Base-by-base conservation (phyloP, 768 basidiomycete genomes). In the Mycena capillaripes region DNA sequence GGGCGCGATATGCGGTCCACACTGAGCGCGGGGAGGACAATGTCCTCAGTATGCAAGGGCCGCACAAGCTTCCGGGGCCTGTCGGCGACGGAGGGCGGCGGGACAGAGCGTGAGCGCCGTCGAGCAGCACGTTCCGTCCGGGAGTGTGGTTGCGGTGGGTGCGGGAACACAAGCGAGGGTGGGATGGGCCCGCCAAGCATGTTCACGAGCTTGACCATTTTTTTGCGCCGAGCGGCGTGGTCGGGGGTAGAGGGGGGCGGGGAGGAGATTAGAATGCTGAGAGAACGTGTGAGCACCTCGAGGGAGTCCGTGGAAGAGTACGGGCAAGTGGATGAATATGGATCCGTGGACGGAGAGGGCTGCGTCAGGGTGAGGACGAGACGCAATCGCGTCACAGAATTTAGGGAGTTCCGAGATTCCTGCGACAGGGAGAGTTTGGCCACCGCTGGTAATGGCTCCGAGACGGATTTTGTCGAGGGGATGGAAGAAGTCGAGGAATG, bases 281-380 rank as follows among this genome's bases (percentile, higher is more conserved):
- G 62, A 16, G 66, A 70, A 16, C 69, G 66, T 16, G 27, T 52
- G 30, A 73, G 58, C 19, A n/a, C n/a, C n/a, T 34, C 48, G 36
- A 75, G 14, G 0, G 74, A 75, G 50, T 71, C 70, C 7, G 70
- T 61, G 14, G 50, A 59, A 14, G 50, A 14, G 52, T 66, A 40
- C 1, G 61, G 27, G 16, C 3, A 40, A 30, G 46, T 9, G 34
- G 52, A 53, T 58, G 62, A 46, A 34, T 61, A 71, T 14, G 50
- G 38, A 8, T 25, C 44, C 1, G 55, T 2, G 14, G 69, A 30
- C 5, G 61, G 27, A 1, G 62, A 40, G 8, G 66, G 63, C 55
- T 71, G 70, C 12, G 74, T 72, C 6, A 75, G 36, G 53, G 74
- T 72, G 42, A 75, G 70, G 44, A 75, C 59, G 46, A 75, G 70